Percentiles rank a stretch among this genome's conserved stretches.
Evolutionary conservation across 208 protist genomes (phyloP).

Genomic region (Trypanosoma melophagium): DNA sequence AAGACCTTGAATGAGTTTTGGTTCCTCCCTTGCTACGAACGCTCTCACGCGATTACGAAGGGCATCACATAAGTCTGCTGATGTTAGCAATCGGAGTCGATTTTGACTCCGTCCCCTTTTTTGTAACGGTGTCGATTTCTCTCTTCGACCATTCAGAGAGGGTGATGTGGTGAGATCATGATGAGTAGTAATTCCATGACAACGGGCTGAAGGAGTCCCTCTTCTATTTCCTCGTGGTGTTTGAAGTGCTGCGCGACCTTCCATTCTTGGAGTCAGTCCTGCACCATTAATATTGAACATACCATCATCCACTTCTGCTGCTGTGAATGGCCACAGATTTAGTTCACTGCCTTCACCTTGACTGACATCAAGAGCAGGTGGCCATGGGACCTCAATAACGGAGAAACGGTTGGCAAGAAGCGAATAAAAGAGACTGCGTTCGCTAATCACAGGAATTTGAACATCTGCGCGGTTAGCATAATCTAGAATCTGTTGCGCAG

Average conservation of each 20-base stretch:
- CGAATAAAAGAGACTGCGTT: conserved; percentile 28
- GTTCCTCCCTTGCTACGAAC: conserved; percentile 56
- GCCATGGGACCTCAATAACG: conserved; percentile 7
- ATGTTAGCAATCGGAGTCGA: neutral
- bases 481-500: conserved; percentile 8
- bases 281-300: neutral
- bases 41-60: conserved; percentile 70
- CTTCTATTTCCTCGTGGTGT: no score
- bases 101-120: neutral
- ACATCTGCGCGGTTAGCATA: conserved; percentile 7
- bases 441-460: conserved; percentile 15
- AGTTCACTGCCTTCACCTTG: neutral
- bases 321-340: neutral
- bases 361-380: neutral
- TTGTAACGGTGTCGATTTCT: neutral
- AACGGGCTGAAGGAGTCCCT: neutral
- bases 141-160: neutral
- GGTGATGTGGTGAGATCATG: neutral
- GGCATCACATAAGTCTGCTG: conserved; percentile 45
- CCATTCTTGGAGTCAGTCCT: no score
- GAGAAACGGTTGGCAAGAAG: conserved; percentile 28
- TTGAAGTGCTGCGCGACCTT: no score
- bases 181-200: no score
- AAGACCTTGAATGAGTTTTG: conserved; percentile 40
- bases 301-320: neutral